Evolutionary conservation across 129 eudicot species (phyloP).

Genomic region (Centrapalus pauciflorus): DNA sequence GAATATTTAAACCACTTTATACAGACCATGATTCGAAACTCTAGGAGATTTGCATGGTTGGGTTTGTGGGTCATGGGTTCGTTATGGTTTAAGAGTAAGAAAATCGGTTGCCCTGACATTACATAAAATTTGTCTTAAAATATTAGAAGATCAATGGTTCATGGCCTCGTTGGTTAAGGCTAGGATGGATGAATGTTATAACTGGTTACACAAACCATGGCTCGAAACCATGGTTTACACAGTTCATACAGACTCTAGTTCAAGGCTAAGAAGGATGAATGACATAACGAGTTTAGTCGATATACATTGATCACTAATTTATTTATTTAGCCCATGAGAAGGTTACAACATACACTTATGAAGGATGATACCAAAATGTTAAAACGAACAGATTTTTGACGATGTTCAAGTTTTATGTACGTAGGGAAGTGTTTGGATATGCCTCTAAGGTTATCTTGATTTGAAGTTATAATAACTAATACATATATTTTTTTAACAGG

Average conservation of each 20-base stretch:
- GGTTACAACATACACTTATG: too few relatives aligned
- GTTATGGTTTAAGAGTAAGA: not conserved
- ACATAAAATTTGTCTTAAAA: not conserved
- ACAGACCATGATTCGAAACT: slow-evolving; percentile 26
- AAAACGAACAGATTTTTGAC: not conserved
- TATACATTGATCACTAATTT: not conserved
- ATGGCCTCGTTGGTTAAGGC: too few relatives aligned
- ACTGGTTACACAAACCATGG: not conserved
- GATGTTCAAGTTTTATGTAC: too few relatives aligned
- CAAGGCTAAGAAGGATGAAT: not conserved
- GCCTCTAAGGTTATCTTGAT: too few relatives aligned
- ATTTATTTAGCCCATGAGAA: not conserved
- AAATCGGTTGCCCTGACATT: not conserved
- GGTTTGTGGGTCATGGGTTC: slow-evolving; percentile 16
- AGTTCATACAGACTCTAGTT: not conserved
- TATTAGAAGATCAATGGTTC: too few relatives aligned
- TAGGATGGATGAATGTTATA: not conserved
- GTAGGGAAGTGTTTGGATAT: too few relatives aligned
- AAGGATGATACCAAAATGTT: too few relatives aligned
- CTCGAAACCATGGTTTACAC: not conserved
- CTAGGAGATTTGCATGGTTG: slow-evolving; percentile 33
- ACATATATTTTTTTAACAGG: too few relatives aligned
- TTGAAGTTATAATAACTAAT: too few relatives aligned
- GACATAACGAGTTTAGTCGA: not conserved
- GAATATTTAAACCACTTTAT: not conserved